These are phyloP conservation scores for Dillenia turbinata DNA, from an alignment of 164 flowering plant species.

Conservation along the genomic window DNA sequence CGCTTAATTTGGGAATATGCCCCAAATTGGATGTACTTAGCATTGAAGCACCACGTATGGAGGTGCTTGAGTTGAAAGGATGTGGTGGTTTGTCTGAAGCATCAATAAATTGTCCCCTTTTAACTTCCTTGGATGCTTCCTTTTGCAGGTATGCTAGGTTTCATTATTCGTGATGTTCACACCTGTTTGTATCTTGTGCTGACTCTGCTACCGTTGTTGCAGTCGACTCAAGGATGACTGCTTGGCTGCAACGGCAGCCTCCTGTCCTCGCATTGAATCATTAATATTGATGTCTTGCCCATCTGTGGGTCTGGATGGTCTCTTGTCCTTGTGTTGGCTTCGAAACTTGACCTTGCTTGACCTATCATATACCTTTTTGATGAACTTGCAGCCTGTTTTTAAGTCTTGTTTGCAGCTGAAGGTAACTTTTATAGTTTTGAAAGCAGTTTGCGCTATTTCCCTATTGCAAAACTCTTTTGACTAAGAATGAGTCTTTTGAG, in stretches of 20 bases:
- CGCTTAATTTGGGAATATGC: conserved; percentile 93
- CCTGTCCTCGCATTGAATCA: conserved; percentile 74
- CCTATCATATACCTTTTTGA: conserved; percentile 86
- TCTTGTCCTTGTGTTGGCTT: conserved; percentile 59
- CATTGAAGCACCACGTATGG: conserved; percentile 75
- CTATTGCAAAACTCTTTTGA: too few relatives aligned
- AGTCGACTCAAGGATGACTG: conserved; percentile 92
- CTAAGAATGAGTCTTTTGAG: too few relatives aligned
- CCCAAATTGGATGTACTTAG: conserved; percentile 70
- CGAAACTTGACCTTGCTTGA: conserved; percentile 71
- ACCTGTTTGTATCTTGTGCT: conserved; percentile 4
- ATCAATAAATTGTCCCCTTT: conserved; percentile 65
- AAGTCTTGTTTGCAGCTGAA: conserved; percentile 71
- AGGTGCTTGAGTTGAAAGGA: conserved; percentile 84
- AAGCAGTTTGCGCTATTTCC: too few relatives aligned
- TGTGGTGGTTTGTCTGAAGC: conserved; percentile 91
- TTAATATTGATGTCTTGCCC: conserved; percentile 93
- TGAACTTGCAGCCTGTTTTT: conserved; percentile 74
- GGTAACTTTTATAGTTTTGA: conserved; percentile 33
- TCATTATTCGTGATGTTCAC: neutral
- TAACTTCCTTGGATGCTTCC: conserved; percentile 89
- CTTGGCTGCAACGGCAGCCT: conserved; percentile 73
- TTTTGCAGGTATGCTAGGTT: conserved; percentile 68
- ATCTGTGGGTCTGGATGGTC: conserved; percentile 83
- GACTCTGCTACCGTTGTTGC: conserved; percentile 18